phyloP scores from a whole-genome alignment of 352 stramenopile species.

The Aphanomyces astaci region DNA sequence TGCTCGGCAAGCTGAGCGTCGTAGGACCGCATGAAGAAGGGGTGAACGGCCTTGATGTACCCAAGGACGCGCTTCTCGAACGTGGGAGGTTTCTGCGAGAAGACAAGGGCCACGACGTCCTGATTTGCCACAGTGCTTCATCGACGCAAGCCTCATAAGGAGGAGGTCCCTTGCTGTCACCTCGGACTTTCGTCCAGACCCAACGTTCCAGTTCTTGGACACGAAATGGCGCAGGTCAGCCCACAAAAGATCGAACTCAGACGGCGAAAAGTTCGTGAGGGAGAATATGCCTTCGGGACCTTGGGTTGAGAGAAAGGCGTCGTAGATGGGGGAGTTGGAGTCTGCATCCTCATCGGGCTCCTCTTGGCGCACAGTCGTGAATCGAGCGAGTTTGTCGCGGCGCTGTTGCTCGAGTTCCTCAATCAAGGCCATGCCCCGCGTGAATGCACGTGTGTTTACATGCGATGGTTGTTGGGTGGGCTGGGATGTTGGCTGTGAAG shows the following conservation, averaged over 20 bases:
- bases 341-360: slow-evolving; percentile 2
- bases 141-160: neutral
- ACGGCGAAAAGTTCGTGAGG: neutral
- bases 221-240: neutral
- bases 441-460: neutral
- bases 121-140: slow-evolving; percentile 10
- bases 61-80: neutral
- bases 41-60: neutral
- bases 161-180: neutral
- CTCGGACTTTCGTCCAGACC: neutral
- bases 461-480: neutral
- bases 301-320: neutral
- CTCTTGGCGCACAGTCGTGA: neutral
- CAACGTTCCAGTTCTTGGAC: neutral
- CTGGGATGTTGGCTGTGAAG: too few species aligned
- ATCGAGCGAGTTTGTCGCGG: neutral
- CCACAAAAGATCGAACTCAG: slow-evolving; percentile 18
- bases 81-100: neutral
- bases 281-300: neutral
- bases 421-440: neutral
- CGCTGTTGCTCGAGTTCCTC: neutral
- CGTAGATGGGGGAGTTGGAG: neutral
- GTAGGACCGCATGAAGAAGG: neutral
- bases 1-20: neutral
- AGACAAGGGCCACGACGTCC: neutral